Conservation (phyloP, 2,329 filamentous ascomycete genomes). For the Colletotrichum sp. region DNA sequence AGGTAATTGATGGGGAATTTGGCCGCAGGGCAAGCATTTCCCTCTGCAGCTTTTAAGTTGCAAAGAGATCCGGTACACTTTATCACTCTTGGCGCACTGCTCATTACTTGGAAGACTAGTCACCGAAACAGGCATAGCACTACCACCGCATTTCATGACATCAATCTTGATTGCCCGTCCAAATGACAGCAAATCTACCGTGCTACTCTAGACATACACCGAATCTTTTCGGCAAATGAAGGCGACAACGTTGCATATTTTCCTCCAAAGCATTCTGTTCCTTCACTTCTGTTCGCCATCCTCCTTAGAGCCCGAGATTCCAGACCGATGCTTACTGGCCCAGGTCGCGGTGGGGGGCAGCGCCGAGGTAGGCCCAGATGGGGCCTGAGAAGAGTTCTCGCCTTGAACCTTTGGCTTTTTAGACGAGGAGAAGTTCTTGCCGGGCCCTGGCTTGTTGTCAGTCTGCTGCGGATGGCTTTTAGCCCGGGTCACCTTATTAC, state of each 20-base stretch:
- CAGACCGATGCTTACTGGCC: not conserved
- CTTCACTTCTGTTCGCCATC: not conserved
- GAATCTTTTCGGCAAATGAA: not conserved
- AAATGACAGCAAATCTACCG: not conserved
- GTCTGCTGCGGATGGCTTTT: not conserved
- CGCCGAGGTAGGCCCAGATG: not conserved
- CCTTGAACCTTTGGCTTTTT: slow-evolving; percentile 1
- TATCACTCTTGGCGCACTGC: not conserved
- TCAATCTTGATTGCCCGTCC: not conserved
- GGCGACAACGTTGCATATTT: not conserved
- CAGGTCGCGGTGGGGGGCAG: not conserved
- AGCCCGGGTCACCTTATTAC: slow-evolving; percentile 11
- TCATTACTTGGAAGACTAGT: not conserved
- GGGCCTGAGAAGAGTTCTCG: not conserved
- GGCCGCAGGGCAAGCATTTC: not conserved
- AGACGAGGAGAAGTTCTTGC: not conserved
- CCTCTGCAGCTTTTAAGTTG: not conserved
- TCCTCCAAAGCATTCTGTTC: not conserved
- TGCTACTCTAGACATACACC: not conserved
- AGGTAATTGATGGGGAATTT: not conserved
- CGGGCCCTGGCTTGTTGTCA: not conserved
- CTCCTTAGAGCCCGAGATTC: not conserved
- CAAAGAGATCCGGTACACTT: not conserved
- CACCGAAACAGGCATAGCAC: not conserved
- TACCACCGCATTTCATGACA: not conserved